phyloP scores from a whole-genome alignment of 2,329 filamentous ascomycete species.

The Talaromyces sp. region DNA sequence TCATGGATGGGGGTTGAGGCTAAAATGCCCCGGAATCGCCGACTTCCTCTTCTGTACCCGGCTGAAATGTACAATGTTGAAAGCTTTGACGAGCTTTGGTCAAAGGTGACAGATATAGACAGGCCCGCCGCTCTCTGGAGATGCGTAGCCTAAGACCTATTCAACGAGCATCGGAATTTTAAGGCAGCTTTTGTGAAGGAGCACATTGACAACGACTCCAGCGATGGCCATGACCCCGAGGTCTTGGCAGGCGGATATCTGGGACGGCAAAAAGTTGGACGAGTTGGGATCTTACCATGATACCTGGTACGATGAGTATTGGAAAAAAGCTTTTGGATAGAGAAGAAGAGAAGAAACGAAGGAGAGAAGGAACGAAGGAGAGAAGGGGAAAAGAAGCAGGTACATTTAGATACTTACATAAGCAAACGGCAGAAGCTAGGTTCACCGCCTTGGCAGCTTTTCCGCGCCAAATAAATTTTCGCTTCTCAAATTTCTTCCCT shows the following conservation, averaged over 20 bases:
- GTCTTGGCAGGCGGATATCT: neutral
- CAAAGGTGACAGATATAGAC: neutral
- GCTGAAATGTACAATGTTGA: neutral
- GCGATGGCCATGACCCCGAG: neutral
- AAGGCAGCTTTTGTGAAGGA: neutral
- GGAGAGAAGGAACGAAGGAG: no score
- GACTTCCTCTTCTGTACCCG: neutral
- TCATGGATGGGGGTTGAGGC: neutral
- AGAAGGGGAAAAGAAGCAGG: neutral
- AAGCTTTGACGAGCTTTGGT: neutral
- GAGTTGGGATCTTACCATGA: neutral
- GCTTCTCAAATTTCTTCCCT: slow-evolving; percentile 5
- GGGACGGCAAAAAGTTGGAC: neutral
- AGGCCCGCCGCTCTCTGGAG: neutral
- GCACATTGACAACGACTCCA: neutral
- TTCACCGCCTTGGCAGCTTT: slow-evolving; percentile 1
- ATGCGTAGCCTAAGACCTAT: neutral
- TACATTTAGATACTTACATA: neutral
- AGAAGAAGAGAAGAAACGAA: neutral
- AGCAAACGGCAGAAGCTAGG: neutral
- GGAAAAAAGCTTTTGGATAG: neutral
- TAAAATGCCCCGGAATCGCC: neutral
- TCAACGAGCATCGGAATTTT: neutral
- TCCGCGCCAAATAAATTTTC: slow-evolving; percentile 1
- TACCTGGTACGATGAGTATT: neutral